Evolutionary conservation across 2,329 filamentous ascomycete species (phyloP).

Genomic region (Eurotiales sp.): DNA sequence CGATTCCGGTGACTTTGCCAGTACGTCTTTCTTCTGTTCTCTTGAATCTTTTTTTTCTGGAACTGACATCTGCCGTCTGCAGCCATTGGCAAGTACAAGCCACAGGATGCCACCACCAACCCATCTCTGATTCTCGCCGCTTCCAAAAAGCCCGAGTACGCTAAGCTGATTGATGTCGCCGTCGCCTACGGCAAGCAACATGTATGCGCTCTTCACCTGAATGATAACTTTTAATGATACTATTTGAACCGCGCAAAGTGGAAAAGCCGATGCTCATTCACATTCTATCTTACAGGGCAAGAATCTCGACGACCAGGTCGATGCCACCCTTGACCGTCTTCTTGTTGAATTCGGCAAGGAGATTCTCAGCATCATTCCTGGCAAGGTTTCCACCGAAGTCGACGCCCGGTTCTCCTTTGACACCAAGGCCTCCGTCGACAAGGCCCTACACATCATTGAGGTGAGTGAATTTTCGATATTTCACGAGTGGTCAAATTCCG

Average conservation of each 20-base stretch:
- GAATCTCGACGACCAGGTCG: conserved; percentile 75
- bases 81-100: conserved; percentile 99
- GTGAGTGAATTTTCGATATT: conserved; percentile 48
- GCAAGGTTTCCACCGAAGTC: conserved; percentile 98
- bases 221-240: too few species aligned
- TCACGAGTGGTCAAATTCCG: too few species aligned
- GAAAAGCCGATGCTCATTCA: conserved; percentile 9
- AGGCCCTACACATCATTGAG: conserved; percentile 95
- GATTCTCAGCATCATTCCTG: conserved; percentile 94
- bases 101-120: conserved; percentile 99
- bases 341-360: conserved; percentile 97
- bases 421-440: conserved; percentile 84
- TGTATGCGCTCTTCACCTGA: conserved; percentile 42
- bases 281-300: conserved; percentile 46
- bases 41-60: conserved; percentile 8
- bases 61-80: conserved; percentile 27
- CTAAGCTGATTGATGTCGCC: conserved; percentile 81
- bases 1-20: conserved; percentile 88
- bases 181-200: conserved; percentile 79
- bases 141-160: conserved; percentile 97
- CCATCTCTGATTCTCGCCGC: conserved; percentile 96
- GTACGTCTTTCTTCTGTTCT: conserved; percentile 49
- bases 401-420: conserved; percentile 95
- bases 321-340: conserved; percentile 85
- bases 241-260: neutral